Percentiles rank a stretch among this genome's conserved stretches.
These are phyloP conservation scores for Nakazawaea populi DNA, from an alignment of 805 yeast genomes.

Conservation along the genomic window DNA sequence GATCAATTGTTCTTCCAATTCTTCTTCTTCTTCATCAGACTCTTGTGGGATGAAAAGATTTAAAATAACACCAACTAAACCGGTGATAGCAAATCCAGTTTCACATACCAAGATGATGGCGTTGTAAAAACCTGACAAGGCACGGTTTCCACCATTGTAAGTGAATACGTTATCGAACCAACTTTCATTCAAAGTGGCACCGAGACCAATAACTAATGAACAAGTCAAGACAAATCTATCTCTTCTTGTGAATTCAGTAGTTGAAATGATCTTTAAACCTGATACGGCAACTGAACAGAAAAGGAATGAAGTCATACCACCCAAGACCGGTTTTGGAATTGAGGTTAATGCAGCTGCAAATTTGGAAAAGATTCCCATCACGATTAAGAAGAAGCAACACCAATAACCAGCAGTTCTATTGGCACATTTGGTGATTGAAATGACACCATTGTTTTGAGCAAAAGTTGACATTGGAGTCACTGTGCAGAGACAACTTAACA, in stretches of 20 bases:
- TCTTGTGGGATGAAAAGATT: conserved; percentile 46
- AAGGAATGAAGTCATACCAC: conserved; percentile 73
- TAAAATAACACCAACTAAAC: conserved; percentile 45
- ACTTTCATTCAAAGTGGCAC: conserved; percentile 37
- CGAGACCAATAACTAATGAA: conserved; percentile 45
- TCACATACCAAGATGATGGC: conserved; percentile 53
- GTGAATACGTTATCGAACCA: conserved; percentile 49
- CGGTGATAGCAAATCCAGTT: conserved; percentile 52
- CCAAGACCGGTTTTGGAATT: conserved; percentile 73
- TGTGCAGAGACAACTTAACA: conserved; percentile 72
- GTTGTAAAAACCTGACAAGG: conserved; percentile 41
- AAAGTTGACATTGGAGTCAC: conserved; percentile 88
- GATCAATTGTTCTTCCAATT: conserved; percentile 28
- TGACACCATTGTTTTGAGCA: conserved; percentile 95
- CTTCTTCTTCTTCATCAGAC: conserved; percentile 39
- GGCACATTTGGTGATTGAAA: conserved; percentile 88
- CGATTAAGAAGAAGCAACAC: conserved; percentile 56
- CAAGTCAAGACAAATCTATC: conserved; percentile 51
- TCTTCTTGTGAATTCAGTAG: conserved; percentile 50
- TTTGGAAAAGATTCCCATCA: conserved; percentile 86
- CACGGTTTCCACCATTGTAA: conserved; percentile 37
- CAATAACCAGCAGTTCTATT: conserved; percentile 61
- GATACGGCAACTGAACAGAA: conserved; percentile 54
- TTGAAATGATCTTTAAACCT: conserved; percentile 49
- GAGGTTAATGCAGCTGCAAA: conserved; percentile 86